Percentiles rank a stretch among this genome's conserved stretches.
Evolutionary conservation across 768 basidiomycete species (phyloP).

Genomic region (Russula emetica): DNA sequence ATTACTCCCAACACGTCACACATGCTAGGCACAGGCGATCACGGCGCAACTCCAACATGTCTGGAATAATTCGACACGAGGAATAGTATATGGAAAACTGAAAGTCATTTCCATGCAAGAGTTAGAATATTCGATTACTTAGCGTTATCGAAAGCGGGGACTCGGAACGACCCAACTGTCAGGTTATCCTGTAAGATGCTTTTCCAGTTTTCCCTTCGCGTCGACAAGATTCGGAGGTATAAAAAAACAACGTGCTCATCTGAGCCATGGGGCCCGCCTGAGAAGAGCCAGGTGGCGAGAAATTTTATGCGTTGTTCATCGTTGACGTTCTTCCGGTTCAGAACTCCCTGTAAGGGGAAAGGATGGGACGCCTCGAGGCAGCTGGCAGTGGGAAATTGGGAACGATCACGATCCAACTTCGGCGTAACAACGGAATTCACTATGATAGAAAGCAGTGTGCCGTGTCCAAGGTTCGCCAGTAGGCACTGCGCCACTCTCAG

Average conservation of each 20-base stretch:
- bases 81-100: neutral
- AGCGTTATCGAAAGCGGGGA: neutral
- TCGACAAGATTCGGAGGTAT: neutral
- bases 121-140: neutral
- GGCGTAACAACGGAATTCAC: neutral
- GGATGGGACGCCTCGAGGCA: neutral
- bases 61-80: neutral
- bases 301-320: neutral
- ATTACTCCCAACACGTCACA: neutral
- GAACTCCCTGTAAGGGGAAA: neutral
- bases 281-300: neutral
- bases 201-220: neutral
- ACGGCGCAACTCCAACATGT: neutral
- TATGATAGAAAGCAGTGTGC: neutral
- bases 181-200: neutral
- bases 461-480: neutral
- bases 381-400: neutral
- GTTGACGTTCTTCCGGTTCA: neutral
- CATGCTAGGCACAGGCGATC: neutral
- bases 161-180: neutral
- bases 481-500: neutral
- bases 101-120: neutral
- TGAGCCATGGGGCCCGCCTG: too few relatives aligned
- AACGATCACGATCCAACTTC: neutral
- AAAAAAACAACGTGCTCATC: neutral